Percentiles rank a stretch among this genome's conserved stretches.
Evolutionary conservation across 306 rosid species (phyloP).

Genomic region (Vicia villosa): DNA sequence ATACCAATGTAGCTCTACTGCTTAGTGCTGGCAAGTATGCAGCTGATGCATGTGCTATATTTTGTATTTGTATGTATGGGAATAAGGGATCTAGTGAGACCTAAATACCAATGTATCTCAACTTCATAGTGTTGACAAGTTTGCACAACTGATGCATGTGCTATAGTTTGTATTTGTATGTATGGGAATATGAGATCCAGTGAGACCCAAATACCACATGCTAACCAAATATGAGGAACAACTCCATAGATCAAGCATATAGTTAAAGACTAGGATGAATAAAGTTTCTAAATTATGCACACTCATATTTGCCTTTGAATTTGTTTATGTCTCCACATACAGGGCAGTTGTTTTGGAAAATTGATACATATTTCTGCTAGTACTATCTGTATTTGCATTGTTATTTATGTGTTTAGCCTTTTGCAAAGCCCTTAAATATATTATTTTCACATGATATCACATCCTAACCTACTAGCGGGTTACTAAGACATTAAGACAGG

Average conservation of each 20-base stretch:
- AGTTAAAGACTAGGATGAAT: background rate
- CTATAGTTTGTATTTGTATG: background rate
- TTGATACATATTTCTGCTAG: background rate
- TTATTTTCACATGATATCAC: background rate
- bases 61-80: background rate
- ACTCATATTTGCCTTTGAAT: background rate
- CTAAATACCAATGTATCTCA: slow-evolving; percentile 47
- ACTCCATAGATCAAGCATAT: background rate
- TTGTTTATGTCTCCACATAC: background rate
- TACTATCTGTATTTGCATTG: background rate
- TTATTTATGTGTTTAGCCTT: slow-evolving; percentile 2
- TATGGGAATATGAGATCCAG: background rate
- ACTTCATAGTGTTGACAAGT: slow-evolving; percentile 74
- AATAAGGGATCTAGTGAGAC: background rate
- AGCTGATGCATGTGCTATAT: background rate
- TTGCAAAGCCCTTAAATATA: background rate
- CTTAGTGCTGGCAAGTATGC: slow-evolving; percentile 68
- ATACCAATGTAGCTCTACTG: slow-evolving; percentile 54
- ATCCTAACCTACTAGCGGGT: background rate
- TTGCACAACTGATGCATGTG: background rate
- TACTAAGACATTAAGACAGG: slow-evolving; percentile 1
- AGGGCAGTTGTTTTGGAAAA: background rate
- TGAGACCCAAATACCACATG: background rate
- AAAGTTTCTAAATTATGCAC: background rate
- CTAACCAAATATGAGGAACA: background rate